Conservation (phyloP, 1,139 yeast species). For the Hemisphaericaspora xylofermentans region DNA sequence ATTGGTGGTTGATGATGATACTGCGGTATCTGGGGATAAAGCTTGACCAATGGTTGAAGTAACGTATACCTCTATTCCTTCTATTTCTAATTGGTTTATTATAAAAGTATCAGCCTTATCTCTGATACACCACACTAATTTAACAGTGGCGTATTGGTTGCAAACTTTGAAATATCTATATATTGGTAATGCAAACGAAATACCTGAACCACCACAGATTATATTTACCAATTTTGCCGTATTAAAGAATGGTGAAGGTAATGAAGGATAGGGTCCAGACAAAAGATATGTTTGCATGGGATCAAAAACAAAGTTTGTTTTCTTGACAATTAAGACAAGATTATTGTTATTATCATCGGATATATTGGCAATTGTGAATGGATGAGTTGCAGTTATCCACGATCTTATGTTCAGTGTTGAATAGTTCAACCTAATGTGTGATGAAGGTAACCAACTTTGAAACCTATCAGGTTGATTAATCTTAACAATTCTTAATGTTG, state of each 20-base stretch:
- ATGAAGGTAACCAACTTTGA: constrained; percentile 33
- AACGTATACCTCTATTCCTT: constrained; percentile 19
- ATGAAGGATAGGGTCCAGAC: constrained; percentile 31
- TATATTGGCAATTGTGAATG: constrained; percentile 31
- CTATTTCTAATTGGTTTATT: constrained; percentile 20
- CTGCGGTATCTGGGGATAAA: not conserved
- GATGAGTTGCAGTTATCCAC: constrained; percentile 40
- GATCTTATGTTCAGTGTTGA: constrained; percentile 16
- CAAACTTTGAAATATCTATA: constrained; percentile 34
- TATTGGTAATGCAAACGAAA: constrained; percentile 71
- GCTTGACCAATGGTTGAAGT: constrained; percentile 13
- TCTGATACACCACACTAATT: constrained; percentile 55
- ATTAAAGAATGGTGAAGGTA: constrained; percentile 26
- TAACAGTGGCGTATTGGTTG: constrained; percentile 13
- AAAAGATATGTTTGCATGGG: constrained; percentile 19
- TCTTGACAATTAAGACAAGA: constrained; percentile 28
- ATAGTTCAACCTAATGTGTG: constrained; percentile 35
- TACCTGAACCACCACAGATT: constrained; percentile 85
- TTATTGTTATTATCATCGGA: constrained; percentile 14
- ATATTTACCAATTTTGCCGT: constrained; percentile 56
- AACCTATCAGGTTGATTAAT: constrained; percentile 26
- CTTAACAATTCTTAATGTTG: constrained; percentile 25
- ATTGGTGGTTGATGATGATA: constrained; percentile 7
- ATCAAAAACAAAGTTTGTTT: constrained; percentile 19
- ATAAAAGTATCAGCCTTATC: constrained; percentile 20